Base-by-base conservation (phyloP, 768 basidiomycete species). In the Fibroporia radiculosa region DNA sequence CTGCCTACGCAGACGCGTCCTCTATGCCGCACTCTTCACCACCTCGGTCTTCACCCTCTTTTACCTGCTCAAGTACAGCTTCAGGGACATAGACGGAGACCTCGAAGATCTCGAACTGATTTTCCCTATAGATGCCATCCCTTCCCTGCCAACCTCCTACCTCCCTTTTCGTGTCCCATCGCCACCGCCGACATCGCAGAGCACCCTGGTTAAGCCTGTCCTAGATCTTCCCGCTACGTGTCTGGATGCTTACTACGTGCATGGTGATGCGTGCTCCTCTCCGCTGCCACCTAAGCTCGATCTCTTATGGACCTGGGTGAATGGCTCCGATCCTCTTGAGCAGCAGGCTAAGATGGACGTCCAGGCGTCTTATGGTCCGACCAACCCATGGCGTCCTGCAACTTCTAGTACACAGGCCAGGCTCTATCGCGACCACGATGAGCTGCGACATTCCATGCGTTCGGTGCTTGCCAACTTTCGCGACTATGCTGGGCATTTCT, bases 371-470 rank as follows among this genome's bases (percentile, higher is more conserved):
- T 39, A 35, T 27, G 19, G 40, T 31, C 14, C 32, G 5, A 48
- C 55, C 32, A 56, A 61, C 28, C 59, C 58, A 0, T 57, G 53
- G 45, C 40, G 59, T 2, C 59, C 55, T 1, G 33, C 18, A 40
- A 46, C 51, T 18, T 40, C 52, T 12, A 25, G 37, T 8, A 49
- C 45, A 8, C 52, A 51, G 23, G 49, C 45, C 6, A 45, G 59
- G n/a, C 50, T 56, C 48, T 56, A 51, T 44, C 52, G 57, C 8
- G 64, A 68, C 39, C 63, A 67, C 49, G 65, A 66, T 47, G 67
- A 68, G 47, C 56, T 68, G 25, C 59, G 62, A 12, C 63, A 65
- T 38, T 65, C 65, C 1, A 51, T 68, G 27, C 61, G 67, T 24
- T 57, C 65, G 4, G 66, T 61, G 1, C 54, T 62, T 4, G 54